Conservation (phyloP, 225 moss, liverwort and hornwort genomes). For the Pseudoscleropodium purum region DNA sequence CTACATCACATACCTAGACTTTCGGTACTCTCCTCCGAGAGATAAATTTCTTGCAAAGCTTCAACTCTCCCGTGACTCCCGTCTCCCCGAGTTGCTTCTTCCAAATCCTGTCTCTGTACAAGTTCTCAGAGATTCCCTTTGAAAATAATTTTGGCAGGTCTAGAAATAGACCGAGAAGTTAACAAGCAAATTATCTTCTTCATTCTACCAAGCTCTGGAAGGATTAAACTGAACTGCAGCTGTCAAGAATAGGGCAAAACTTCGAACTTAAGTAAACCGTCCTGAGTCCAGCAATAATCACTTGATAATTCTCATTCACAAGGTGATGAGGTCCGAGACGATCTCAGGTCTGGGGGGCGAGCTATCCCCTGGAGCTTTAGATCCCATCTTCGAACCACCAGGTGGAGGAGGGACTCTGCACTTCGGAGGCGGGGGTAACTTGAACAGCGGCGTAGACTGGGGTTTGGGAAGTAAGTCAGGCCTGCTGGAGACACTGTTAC, state of each 20-base stretch:
- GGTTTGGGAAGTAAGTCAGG: neutral
- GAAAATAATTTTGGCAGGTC: neutral
- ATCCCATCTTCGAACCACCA: conserved; percentile 20
- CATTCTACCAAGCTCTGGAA: neutral
- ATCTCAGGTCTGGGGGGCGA: neutral
- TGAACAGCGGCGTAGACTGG: conserved; percentile 1
- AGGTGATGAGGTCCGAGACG: conserved; percentile 4
- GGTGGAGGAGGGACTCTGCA: conserved; percentile 30
- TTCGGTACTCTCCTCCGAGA: neutral
- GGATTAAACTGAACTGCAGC: neutral
- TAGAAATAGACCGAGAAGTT: neutral
- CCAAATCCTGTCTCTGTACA: neutral
- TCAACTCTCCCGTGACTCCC: neutral
- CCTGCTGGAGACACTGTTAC: conserved; percentile 1
- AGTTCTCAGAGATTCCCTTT: neutral
- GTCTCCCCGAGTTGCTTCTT: neutral
- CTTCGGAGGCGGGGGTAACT: conserved; percentile 16
- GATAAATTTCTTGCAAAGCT: neutral
- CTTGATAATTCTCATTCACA: neutral
- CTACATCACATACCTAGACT: neutral
- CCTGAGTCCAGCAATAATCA: neutral
- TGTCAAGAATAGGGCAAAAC: neutral
- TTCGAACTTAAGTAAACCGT: neutral
- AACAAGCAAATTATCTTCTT: conserved; percentile 12
- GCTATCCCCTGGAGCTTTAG: neutral